These are phyloP conservation scores for Penicillium frequentans DNA, from an alignment of 2,329 filamentous ascomycete species.

Conservation along the genomic window DNA sequence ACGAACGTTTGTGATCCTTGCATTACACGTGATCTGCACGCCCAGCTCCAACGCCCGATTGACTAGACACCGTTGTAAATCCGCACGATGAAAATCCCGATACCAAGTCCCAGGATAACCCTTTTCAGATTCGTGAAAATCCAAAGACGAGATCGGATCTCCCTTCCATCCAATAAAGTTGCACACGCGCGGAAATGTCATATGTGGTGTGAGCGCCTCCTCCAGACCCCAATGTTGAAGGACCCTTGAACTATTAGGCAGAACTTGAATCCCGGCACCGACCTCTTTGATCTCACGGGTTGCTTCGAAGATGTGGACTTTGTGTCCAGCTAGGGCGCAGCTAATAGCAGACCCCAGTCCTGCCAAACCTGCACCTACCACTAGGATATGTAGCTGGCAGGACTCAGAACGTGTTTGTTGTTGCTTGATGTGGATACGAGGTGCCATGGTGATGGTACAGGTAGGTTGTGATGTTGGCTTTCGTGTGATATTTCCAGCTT, in stretches of 20 bases:
- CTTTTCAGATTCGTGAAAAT: constrained; percentile 46
- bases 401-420: constrained; percentile 44
- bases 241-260: constrained; percentile 41
- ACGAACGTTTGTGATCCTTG: constrained; percentile 45
- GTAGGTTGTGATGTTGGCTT: background rate
- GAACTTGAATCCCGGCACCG: constrained; percentile 30
- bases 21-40: constrained; percentile 45
- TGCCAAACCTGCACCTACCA: constrained; percentile 28
- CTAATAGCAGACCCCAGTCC: constrained; percentile 28
- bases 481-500: background rate
- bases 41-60: constrained; percentile 51
- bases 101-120: constrained; percentile 44
- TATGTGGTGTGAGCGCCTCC: constrained; percentile 38
- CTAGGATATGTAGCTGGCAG: constrained; percentile 45
- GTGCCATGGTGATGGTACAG: constrained; percentile 24
- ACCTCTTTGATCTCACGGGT: constrained; percentile 28
- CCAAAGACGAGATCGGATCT: constrained; percentile 48
- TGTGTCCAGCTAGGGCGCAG: constrained; percentile 26
- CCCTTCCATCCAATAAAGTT: constrained; percentile 58
- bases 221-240: constrained; percentile 44
- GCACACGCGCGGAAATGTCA: constrained; percentile 44
- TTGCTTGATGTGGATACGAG: constrained; percentile 51
- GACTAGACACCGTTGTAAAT: constrained; percentile 51
- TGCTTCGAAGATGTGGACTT: constrained; percentile 26
- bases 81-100: constrained; percentile 57